Conservation (phyloP, 2,329 filamentous ascomycete genomes). For the Pestalotiopsis fici region DNA sequence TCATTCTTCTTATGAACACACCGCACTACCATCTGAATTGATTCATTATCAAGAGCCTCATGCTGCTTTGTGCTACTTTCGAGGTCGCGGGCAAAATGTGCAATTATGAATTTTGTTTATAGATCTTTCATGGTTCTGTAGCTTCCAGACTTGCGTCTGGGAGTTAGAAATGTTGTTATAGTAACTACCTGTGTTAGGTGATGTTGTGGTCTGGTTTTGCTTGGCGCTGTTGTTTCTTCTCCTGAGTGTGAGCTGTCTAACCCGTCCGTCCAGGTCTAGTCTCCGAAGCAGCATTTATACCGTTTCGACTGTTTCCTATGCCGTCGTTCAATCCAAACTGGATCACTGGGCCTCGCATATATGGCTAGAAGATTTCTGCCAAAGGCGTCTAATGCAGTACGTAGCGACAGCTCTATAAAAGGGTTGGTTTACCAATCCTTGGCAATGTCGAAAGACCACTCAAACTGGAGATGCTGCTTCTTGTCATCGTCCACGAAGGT, state of each 20-base stretch:
- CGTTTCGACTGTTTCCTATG: not conserved
- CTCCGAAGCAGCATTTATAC: not conserved
- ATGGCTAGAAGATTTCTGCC: not conserved
- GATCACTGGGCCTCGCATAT: not conserved
- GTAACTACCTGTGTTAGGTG: not conserved
- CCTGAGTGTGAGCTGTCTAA: not conserved
- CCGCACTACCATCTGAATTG: not conserved
- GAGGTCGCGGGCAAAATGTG: not conserved
- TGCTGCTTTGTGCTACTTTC: not conserved
- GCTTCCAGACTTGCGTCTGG: not conserved
- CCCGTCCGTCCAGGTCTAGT: not conserved
- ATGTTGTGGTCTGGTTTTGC: not conserved
- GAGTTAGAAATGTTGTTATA: not conserved
- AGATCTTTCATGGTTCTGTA: not conserved
- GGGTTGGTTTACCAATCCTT: constrained; percentile 75
- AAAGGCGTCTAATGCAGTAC: not conserved
- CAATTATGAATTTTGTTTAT: not conserved
- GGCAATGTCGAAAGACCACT: constrained; percentile 94
- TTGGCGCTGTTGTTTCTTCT: not conserved
- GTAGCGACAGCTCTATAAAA: not conserved
- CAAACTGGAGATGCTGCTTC: constrained; percentile 85
- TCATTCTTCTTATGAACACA: not conserved
- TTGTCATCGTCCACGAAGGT: constrained; percentile 96
- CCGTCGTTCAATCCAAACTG: not conserved
- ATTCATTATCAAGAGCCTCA: not conserved